phyloP scores from a whole-genome alignment of 495 filamentous ascomycete species.

The Staphylotrichum longicolle region DNA sequence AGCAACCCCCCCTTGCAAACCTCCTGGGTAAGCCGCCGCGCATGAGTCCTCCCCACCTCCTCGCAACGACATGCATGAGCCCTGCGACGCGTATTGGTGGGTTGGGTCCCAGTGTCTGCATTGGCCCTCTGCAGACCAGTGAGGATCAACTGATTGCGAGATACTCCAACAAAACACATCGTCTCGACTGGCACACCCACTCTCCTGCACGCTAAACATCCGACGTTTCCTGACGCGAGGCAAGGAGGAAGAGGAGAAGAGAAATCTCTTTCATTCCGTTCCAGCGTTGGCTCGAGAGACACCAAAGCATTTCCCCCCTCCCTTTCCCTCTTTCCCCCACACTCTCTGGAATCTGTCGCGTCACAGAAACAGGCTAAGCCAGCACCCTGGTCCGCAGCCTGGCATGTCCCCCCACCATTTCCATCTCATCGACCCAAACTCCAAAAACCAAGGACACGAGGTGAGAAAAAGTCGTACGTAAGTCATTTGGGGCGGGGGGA shows the following conservation, averaged over 20 bases:
- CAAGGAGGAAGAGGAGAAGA: too few species aligned
- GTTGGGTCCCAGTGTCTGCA: not conserved
- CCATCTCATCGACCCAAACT: not conserved
- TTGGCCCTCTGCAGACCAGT: not conserved
- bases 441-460: not conserved
- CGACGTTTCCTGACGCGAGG: too few species aligned
- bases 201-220: not conserved
- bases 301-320: too few species aligned
- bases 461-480: constrained; percentile 12
- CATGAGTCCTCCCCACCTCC: constrained; percentile 4
- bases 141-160: constrained; percentile 9
- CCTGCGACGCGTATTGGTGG: not conserved
- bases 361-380: constrained; percentile 14
- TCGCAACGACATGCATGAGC: not conserved
- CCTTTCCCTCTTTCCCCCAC: not conserved
- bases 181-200: constrained; percentile 7
- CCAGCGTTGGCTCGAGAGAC: constrained; percentile 1
- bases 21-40: not conserved
- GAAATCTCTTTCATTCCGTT: not conserved
- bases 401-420: constrained; percentile 1
- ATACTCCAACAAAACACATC: constrained; percentile 8
- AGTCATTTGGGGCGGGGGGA: not conserved
- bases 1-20: not conserved
- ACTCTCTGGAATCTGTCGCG: constrained; percentile 6
- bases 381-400: not conserved